A percentile compares a stretch with the other conserved stretches of the same genome.
These are phyloP conservation scores for Euphorbia tirucalli DNA, from an alignment of 345 rosid genomes.

Conservation along the genomic window DNA sequence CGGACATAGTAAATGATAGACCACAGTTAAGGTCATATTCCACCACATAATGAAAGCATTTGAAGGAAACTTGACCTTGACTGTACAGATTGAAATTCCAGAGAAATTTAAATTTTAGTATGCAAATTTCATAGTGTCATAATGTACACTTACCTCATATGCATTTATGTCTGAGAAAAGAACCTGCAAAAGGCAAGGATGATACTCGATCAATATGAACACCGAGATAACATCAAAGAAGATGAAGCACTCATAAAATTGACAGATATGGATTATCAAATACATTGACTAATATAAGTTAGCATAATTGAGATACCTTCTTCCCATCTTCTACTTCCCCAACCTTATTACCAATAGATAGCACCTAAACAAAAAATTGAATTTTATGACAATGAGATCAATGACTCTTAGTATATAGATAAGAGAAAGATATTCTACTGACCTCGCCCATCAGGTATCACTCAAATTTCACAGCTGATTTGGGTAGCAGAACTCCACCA, in stretches of 20 bases:
- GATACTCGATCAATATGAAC: not conserved
- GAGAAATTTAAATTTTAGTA: not conserved
- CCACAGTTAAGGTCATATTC: not conserved
- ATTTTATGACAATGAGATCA: no score
- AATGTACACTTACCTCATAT: conserved; percentile 55
- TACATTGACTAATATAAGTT: not conserved
- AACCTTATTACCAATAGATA: no score
- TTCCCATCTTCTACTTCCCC: no score
- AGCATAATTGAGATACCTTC: no score
- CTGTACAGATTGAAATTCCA: not conserved
- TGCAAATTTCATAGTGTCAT: not conserved
- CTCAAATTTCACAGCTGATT: conserved; percentile 90
- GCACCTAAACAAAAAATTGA: no score
- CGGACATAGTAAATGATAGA: not conserved
- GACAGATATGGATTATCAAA: not conserved
- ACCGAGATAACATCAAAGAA: not conserved
- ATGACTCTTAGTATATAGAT: no score
- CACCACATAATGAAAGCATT: not conserved
- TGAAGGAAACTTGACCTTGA: not conserved
- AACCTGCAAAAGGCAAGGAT: conserved; percentile 50
- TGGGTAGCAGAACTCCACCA: conserved; percentile 87
- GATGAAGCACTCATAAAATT: not conserved
- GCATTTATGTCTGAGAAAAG: conserved; percentile 85
- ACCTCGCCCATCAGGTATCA: conserved; percentile 86
- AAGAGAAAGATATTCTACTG: not conserved